Conservation (phyloP, 768 basidiomycete species). For the Rhodotorula babjevae region DNA sequence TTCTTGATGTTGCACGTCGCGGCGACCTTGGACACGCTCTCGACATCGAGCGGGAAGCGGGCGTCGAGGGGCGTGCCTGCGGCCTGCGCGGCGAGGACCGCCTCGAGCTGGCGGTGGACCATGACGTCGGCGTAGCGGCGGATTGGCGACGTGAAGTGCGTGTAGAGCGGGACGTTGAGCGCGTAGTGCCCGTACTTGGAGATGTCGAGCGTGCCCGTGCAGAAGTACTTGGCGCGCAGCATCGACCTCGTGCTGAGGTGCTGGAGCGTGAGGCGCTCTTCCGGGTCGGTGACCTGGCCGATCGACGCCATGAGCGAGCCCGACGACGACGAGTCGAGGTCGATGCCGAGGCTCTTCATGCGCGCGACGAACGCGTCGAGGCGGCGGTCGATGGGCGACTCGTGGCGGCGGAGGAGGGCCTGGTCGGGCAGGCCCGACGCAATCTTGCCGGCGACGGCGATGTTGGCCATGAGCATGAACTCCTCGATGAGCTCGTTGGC, state of each 20-base stretch:
- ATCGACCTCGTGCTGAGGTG: constrained; percentile 80
- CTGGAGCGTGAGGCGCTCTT: constrained; percentile 69
- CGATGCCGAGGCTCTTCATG: constrained; percentile 74
- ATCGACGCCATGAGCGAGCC: constrained; percentile 81
- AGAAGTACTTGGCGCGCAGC: constrained; percentile 94
- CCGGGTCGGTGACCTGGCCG: constrained; percentile 57
- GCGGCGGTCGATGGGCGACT: constrained; percentile 84
- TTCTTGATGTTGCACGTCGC: constrained; percentile 78
- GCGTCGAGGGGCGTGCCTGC: constrained; percentile 56
- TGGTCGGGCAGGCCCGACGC: constrained; percentile 94
- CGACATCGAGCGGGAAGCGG: constrained; percentile 95
- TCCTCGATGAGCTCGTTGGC: constrained; percentile 84
- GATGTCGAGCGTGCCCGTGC: constrained; percentile 97
- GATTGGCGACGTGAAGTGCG: constrained; percentile 66
- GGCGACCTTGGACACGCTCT: constrained; percentile 93
- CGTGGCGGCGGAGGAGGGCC: constrained; percentile 90
- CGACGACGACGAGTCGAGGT: constrained; percentile 71
- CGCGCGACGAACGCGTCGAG: constrained; percentile 73
- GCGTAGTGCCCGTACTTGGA: constrained; percentile 95
- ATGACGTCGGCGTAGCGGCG: constrained; percentile 67
- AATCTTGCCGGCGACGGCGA: constrained; percentile 82
- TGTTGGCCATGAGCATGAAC: constrained; percentile 94
- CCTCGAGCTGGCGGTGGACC: constrained; percentile 93
- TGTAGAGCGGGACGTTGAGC: constrained; percentile 83
- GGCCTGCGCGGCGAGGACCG: constrained; percentile 54